phyloP scores from a whole-genome alignment of 331 rosid species.

The Pyracantha coccinea region DNA sequence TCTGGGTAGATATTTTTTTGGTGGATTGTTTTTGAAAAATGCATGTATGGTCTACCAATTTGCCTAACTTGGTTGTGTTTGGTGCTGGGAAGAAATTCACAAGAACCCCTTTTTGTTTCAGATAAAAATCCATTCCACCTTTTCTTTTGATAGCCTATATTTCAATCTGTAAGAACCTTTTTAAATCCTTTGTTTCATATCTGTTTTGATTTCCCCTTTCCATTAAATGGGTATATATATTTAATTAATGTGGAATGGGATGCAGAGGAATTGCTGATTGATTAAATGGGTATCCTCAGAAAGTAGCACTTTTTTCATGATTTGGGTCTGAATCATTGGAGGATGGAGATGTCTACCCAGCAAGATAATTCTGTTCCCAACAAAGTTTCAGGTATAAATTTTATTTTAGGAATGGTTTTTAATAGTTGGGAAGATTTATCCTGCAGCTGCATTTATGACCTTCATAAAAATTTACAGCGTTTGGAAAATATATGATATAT shows the following conservation, averaged over 20 bases:
- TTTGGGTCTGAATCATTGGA: conserved; percentile 31
- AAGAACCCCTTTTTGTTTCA: not conserved
- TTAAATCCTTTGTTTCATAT: not conserved
- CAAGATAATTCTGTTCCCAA: conserved; percentile 26
- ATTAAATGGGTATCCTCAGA: conserved; percentile 25
- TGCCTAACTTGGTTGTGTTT: not conserved
- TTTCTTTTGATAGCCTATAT: not conserved
- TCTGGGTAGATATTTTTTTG: not conserved
- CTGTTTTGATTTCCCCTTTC: not conserved
- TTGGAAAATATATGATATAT: no score
- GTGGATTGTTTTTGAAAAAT: not conserved
- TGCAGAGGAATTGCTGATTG: conserved; percentile 27
- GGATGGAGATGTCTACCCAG: conserved; percentile 38
- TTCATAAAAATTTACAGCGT: not conserved
- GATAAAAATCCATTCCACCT: not conserved
- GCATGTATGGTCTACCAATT: not conserved
- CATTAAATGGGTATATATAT: not conserved
- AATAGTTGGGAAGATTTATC: not conserved
- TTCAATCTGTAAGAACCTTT: conserved; percentile 9
- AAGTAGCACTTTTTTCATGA: conserved; percentile 21
- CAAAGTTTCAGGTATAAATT: conserved; percentile 34
- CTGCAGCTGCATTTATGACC: not conserved
- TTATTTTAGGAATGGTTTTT: not conserved
- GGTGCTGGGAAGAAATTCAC: conserved; percentile 7
- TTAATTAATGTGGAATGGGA: not conserved